These are phyloP conservation scores for Eimeria zaria DNA, from an alignment of 169 alveolate genomes.

Conservation along the genomic window DNA sequence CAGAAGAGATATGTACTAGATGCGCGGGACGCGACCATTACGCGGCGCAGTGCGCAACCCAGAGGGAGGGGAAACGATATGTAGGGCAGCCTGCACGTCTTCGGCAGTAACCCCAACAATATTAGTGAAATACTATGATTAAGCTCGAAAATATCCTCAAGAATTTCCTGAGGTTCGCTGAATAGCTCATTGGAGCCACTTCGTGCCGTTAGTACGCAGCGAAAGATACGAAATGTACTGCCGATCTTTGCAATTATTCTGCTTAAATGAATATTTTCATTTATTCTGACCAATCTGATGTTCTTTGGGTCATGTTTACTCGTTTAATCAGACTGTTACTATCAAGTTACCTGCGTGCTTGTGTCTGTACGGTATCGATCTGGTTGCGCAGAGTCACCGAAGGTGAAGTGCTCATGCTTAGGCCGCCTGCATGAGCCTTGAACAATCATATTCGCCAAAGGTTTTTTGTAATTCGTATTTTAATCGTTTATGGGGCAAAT, in stretches of 20 bases:
- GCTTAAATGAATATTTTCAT: neutral
- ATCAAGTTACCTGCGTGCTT: neutral
- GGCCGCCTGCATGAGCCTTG: neutral
- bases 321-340: neutral
- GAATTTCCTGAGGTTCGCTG: neutral
- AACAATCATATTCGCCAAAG: neutral
- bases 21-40: too few relatives aligned
- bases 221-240: neutral
- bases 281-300: neutral
- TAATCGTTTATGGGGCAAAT: neutral
- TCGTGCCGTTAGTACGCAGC: neutral
- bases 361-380: constrained; percentile 46
- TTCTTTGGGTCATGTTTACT: neutral
- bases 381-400: neutral
- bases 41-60: too few relatives aligned
- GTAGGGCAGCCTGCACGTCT: too few relatives aligned
- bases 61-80: too few relatives aligned
- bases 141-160: neutral
- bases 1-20: too few relatives aligned
- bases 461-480: neutral
- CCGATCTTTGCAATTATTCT: neutral
- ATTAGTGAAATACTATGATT: neutral
- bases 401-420: neutral
- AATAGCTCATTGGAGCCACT: neutral
- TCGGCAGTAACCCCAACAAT: neutral